Base-by-base conservation (phyloP, 441 rosid genomes). In the Isatis lusitanica region DNA sequence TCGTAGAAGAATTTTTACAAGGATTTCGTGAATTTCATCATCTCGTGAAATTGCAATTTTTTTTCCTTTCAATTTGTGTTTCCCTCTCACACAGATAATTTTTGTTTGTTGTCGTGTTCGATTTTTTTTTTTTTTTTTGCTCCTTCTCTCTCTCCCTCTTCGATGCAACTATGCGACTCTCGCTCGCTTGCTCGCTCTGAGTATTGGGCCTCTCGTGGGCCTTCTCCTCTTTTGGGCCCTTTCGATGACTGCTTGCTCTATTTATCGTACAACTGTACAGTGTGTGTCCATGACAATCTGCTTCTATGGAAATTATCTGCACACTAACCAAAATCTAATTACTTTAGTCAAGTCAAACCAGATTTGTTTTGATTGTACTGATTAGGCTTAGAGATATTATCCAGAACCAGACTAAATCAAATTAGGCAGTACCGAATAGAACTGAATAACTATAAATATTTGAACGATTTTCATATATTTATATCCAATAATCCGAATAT, bases 1-100 rank as follows among this genome's bases (percentile, higher is more conserved):
- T 79, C 16, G 1, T 71, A 67, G 64, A 36, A 51, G 17, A 36
- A 35, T 33, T n/a, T 21, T 33, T 10, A 50, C 48, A 71, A 33
- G 56, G 56, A 31, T 31, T 64, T 56, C 12, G 13, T 33, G 62
- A 56, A 56, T 56, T 56, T 33, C 12, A 15, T 21, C 24, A 28
- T 33, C 66, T 63, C 70, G 38, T 55, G 10, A 52, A 81, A 79
- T 52, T 65, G 69, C 68, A 56, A 44, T 12, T 24, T 50, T 64
- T 28, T 46, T 52, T 56, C 26, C 30, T 68, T 55, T 70, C 56
- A 36, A 30, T 73, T 63, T 78, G 40, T 42, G 33, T 21, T 42
- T 71, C 68, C 60, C 75, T 78, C 75, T 69, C 71, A 16, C 18
- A 52, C 18, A 52, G 26, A 31, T 21, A 12, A 42, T 17, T 42